These are phyloP conservation scores for Lichtheimia hyalospora DNA, from an alignment of 371 early-diverging fungal species.

Conservation along the genomic window DNA sequence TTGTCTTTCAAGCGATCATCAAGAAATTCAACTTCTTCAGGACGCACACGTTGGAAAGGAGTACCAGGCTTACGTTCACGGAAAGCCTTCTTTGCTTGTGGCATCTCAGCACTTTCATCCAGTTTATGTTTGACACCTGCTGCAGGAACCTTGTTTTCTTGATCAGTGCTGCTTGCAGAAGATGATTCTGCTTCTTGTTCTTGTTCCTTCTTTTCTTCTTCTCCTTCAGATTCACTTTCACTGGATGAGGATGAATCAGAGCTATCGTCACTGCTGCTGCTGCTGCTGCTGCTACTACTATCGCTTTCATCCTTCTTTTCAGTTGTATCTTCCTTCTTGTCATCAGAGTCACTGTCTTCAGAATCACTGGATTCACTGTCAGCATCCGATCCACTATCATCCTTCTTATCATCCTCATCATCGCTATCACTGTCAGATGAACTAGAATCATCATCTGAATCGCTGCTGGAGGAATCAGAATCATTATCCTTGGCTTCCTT, in stretches of 20 bases:
- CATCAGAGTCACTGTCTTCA: slow-evolving; percentile 5
- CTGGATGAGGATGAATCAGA: slow-evolving; percentile 16
- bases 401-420: slow-evolving; percentile 18
- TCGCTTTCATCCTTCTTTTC: not conserved
- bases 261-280: slow-evolving; percentile 6
- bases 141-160: slow-evolving; percentile 1
- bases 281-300: slow-evolving; percentile 14
- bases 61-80: slow-evolving; percentile 43
- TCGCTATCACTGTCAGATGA: slow-evolving; percentile 1
- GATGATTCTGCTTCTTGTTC: slow-evolving; percentile 7
- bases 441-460: slow-evolving; percentile 3
- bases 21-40: slow-evolving; percentile 78
- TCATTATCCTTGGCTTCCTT: slow-evolving; percentile 7
- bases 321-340: slow-evolving; percentile 3
- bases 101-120: slow-evolving; percentile 20
- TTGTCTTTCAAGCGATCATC: slow-evolving; percentile 87
- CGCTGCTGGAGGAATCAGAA: slow-evolving; percentile 5
- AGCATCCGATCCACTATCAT: slow-evolving; percentile 18
- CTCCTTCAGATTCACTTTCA: slow-evolving; percentile 15
- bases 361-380: slow-evolving; percentile 21
- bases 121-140: slow-evolving; percentile 31
- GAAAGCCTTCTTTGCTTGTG: slow-evolving; percentile 28
- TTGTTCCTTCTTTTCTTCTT: slow-evolving; percentile 13
- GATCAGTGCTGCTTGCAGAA: not conserved
- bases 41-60: slow-evolving; percentile 82